Base-by-base conservation (phyloP, 805 yeast genomes). In the Kazachstania bromeliacearum region DNA sequence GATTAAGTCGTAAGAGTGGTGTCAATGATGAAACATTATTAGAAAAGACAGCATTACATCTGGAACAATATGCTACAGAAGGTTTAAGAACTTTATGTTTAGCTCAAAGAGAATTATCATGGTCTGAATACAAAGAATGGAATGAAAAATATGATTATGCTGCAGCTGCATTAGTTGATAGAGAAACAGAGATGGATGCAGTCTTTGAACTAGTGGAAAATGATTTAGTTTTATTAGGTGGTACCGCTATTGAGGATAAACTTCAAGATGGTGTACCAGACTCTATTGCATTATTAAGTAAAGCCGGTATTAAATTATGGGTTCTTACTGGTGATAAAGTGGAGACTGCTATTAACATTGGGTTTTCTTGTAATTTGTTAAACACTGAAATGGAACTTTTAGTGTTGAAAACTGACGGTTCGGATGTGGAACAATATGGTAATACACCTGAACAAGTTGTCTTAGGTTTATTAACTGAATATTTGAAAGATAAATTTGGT, bases 251-350 rank as follows among this genome's bases (percentile, higher is more conserved):
- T 57, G 94, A 83, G 58, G 94, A 83, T 64, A 67, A 87, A 53
- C 62, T 83, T 41, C 94, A 83, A 59, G 87, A 79, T 48, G 94
- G 94, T 62, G 94, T 83, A 34, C 92, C 92, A 2, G 89, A 81
- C 45, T 73, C 92, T 7, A 83, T 83, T 51, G 73, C 77, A 7
- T 55, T 77, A 8, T 63, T 83, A 39, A 81, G 73, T 10, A 67
- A 74, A 46, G 92, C 94, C 6, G 94, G 94, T 55, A 79, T 83
- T 37, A 83, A 83, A 56, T 63, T 83, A 37, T 83, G 94, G 94
- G 92, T 83, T 31, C 65, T 83, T 35, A 83, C 94, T 1, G 94
- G 94, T 62, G 94, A 83, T 59, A 82, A 81, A 57, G 85, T 83
- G 15, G 94, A 83, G 58, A 83, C 94, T 21, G 94, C 94, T 10